Base-by-base conservation (phyloP, 345 rosid genomes). In the Gossypium raimondii region DNA sequence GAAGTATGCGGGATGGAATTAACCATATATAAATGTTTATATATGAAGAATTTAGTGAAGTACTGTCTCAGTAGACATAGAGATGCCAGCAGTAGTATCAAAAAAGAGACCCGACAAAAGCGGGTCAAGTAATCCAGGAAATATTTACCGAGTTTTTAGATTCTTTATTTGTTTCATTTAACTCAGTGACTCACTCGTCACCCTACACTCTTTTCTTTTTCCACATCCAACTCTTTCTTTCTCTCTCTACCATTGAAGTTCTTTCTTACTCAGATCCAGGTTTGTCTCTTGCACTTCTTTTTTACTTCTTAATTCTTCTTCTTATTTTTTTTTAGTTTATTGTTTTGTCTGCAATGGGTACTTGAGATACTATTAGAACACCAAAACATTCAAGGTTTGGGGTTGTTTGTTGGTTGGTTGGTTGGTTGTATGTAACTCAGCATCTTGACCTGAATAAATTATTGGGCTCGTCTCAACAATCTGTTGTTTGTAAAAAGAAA, bases 261-360 rank as follows among this genome's bases (percentile, higher is more conserved):
- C 56, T 38, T 27, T 48, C 78, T 58, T 38, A 48, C 79, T 67
- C 81, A 86, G 92, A 84, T 88, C 90, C 92, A 85, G 87, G 92
- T 86, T 82, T 85, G 83, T 79, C 81, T 80, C 60, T 48, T 59
- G 24, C 57, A 24, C 75, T 27, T 70, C 73, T 34, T 48, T 17
- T 34, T 56, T 63, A 38, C 34, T 43, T 5, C 9, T 38, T 69
- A 2, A 17, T 17, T 22, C 3, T 70, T 63, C 27, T 20, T 47
- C 2, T 60, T 43, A 0, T 56, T 38, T 64, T 24, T 61, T 76
- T 52, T 16, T 16, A 25, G 64, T 60, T 13, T 60, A 25, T 12
- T 67, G 57, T 58, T 43, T 76, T 50, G 5, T 27, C 57, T 70
- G 74, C 74, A 66, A 55, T 81, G 75, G 73, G 57, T 25, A 79